A percentile compares a stretch with the other conserved stretches of the same genome.
phyloP scores from a whole-genome alignment of 805 yeast genomes.

The Diddensiella santjacobensis region DNA sequence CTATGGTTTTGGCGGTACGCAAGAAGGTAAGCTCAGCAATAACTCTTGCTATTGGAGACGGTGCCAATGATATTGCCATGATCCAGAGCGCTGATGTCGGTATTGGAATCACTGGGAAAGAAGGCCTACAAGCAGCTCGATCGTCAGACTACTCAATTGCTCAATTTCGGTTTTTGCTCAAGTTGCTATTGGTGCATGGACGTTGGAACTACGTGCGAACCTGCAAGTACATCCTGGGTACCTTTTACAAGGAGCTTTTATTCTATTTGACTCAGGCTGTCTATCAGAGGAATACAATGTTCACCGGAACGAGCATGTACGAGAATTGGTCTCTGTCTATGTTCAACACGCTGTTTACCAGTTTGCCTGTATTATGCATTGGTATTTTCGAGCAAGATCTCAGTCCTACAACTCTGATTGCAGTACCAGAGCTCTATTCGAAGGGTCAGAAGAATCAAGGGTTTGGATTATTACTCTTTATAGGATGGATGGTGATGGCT shows the following conservation, averaged over 20 bases:
- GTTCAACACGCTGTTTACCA: conserved; percentile 95
- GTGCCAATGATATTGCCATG: conserved; percentile 99
- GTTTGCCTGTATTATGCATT: conserved; percentile 82
- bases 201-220: conserved; percentile 92
- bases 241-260: conserved; percentile 89
- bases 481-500: conserved; percentile 76
- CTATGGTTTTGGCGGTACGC: conserved; percentile 80
- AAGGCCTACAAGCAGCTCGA: conserved; percentile 95
- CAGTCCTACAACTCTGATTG: conserved; percentile 78
- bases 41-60: conserved; percentile 96
- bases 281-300: conserved; percentile 80
- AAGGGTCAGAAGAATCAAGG: conserved; percentile 71
- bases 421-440: conserved; percentile 85
- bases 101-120: conserved; percentile 94
- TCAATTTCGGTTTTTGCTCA: conserved; percentile 80
- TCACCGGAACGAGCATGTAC: conserved; percentile 88
- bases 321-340: conserved; percentile 96
- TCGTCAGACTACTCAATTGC: conserved; percentile 94
- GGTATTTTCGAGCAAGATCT: conserved; percentile 96
- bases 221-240: conserved; percentile 83
- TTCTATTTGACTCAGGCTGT: conserved; percentile 86
- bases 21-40: conserved; percentile 63
- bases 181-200: conserved; percentile 88
- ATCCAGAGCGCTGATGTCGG: conserved; percentile 98
- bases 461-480: conserved; percentile 65